These are phyloP conservation scores for Scleroderma citrinum DNA, from an alignment of 768 basidiomycete species.

Conservation along the genomic window DNA sequence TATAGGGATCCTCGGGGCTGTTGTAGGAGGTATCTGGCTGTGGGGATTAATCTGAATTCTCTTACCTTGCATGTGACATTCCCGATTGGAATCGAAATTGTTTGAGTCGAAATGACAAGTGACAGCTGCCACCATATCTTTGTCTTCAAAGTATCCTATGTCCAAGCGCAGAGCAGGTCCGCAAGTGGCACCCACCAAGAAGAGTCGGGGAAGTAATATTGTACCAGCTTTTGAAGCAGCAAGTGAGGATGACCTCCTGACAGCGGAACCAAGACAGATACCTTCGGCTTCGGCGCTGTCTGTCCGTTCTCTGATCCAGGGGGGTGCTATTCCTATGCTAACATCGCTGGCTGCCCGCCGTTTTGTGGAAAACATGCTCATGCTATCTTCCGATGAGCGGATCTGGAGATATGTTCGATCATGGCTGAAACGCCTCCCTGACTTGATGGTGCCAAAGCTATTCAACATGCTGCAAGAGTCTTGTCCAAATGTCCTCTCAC, in stretches of 20 bases:
- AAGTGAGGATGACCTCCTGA: slow-evolving; percentile 37
- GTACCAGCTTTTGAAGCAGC: slow-evolving; percentile 37
- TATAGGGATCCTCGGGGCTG: slow-evolving; percentile 34
- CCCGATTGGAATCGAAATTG: too few species aligned
- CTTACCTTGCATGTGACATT: background rate
- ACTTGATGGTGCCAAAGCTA: slow-evolving; percentile 42
- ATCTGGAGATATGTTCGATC: slow-evolving; percentile 36
- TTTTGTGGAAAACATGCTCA: slow-evolving; percentile 42
- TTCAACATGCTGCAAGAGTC: slow-evolving; percentile 45
- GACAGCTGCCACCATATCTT: background rate
- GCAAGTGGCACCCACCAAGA: slow-evolving; percentile 7
- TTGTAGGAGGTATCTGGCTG: slow-evolving; percentile 24
- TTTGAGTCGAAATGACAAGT: too few species aligned
- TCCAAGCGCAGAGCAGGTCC: background rate
- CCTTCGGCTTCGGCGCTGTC: slow-evolving; percentile 52
- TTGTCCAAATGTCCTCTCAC: slow-evolving; percentile 47
- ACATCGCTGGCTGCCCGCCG: slow-evolving; percentile 43
- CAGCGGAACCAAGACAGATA: slow-evolving; percentile 30
- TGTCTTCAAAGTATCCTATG: background rate
- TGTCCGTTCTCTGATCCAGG: slow-evolving; percentile 32
- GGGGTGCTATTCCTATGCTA: slow-evolving; percentile 36
- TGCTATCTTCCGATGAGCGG: slow-evolving; percentile 33
- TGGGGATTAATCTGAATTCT: slow-evolving; percentile 19
- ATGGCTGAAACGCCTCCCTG: slow-evolving; percentile 46
- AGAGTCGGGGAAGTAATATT: slow-evolving; percentile 6